Base-by-base conservation (phyloP, 768 basidiomycete genomes). In the Pseudohyphozyma bogoriensis region DNA sequence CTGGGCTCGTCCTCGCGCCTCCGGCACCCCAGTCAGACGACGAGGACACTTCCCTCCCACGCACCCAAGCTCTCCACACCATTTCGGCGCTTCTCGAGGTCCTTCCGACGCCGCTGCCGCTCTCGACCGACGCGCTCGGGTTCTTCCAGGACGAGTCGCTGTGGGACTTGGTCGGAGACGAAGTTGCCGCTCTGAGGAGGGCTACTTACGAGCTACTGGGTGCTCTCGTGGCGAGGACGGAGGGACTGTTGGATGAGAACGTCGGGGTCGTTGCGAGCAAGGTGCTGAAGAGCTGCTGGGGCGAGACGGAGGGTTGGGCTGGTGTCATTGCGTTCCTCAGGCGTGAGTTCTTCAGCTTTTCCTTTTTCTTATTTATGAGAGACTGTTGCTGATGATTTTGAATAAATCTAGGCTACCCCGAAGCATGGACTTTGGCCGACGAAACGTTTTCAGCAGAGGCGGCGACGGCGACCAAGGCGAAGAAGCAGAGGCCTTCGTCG, bases 381-480 rank as follows among this genome's bases (percentile, higher is more conserved):
- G 22, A 24, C 11, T 10, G 3, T 1, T 7, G 47, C 42, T 47
- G 13, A 54, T 15, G 0, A 3, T 6, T 40, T 39, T 28, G 5
- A 29, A 10, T 37, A 7, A 15, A 3, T 31, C 10, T 51, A 63
- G 62, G 60, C 3, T 63, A 61, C 35, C 62, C 66, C 4, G 53
- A 59, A 47, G 62, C 62, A 0, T 67, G 66, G 66, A 37, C 35
- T 3, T 52, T 63, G 8, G 66, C 62, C 52, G 59, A 63, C n/a
- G 26, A 35, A 5, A 18, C 35, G 1, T 51, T 59, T 37, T 20
- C 51, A 0, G 11, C 68, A 2, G 73, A 3, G 72, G 72, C 1
- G 76, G 77, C 2, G 79, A 78, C 1, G 71, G 72, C 2, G 71
- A 74, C 9, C 77, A 75, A 9, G 70, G 71, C 20, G 75, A 76